A percentile compares a stretch with the other conserved stretches of the same genome.
Evolutionary conservation across 495 filamentous ascomycete species (phyloP).

Genomic region (Penicillium samsonianum): DNA sequence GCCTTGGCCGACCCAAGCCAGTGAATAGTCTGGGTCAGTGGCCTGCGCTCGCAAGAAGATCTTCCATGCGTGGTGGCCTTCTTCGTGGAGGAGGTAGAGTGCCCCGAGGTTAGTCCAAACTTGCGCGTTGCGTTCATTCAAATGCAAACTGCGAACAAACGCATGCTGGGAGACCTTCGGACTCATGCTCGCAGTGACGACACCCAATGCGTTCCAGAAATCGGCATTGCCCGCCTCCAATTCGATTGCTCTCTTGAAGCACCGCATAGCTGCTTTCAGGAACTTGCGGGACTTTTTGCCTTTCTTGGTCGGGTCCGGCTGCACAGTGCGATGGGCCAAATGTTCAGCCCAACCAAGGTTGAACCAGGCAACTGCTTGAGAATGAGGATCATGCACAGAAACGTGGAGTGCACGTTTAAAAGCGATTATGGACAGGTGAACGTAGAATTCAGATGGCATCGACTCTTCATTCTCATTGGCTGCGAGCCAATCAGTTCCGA

Average conservation of each 20-base stretch:
- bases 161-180: constrained; percentile 90
- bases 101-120: constrained; percentile 90
- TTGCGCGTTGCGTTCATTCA: constrained; percentile 84
- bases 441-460: constrained; percentile 37
- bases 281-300: constrained; percentile 55
- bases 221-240: constrained; percentile 92
- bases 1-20: constrained; percentile 93
- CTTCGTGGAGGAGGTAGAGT: constrained; percentile 80
- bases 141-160: constrained; percentile 84
- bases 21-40: constrained; percentile 85
- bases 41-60: constrained; percentile 91
- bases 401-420: constrained; percentile 82
- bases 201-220: constrained; percentile 96
- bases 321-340: constrained; percentile 67
- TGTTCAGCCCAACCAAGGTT: constrained; percentile 96
- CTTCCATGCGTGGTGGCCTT: constrained; percentile 78
- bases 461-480: constrained; percentile 48
- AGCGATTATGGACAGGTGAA: constrained; percentile 74
- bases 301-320: constrained; percentile 39
- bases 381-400: constrained; percentile 73
- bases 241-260: constrained; percentile 97
- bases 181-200: constrained; percentile 81
- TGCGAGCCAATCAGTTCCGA: constrained; percentile 56
- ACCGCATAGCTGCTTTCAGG: constrained; percentile 79
- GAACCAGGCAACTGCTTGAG: constrained; percentile 95